A percentile compares a stretch with the other conserved stretches of the same genome.
These are phyloP conservation scores for Cylindrotheca fusiformis DNA, from an alignment of 108 stramenopile species.

Conservation along the genomic window DNA sequence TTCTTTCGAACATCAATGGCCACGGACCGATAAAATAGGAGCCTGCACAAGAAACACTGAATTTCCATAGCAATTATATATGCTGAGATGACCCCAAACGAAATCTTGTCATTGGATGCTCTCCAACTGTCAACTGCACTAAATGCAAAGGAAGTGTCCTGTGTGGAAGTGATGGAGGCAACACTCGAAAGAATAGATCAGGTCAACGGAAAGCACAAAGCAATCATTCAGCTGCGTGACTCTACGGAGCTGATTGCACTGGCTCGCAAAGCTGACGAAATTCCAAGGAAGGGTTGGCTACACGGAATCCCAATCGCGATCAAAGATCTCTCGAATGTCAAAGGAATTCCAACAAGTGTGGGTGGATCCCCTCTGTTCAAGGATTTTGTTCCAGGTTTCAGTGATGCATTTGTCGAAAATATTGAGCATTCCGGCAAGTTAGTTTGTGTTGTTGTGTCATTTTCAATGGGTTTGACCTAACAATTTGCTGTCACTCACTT, in stretches of 20 bases:
- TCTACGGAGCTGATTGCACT: conserved; percentile 30
- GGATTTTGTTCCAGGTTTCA: conserved; percentile 11
- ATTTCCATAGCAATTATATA: too few relatives aligned
- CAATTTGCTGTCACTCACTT: too few relatives aligned
- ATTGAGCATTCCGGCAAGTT: conserved; percentile 36
- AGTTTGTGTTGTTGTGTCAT: too few relatives aligned
- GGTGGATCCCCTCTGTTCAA: conserved; percentile 44
- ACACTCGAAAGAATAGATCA: conserved; percentile 46
- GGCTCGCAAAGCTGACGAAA: conserved; percentile 32
- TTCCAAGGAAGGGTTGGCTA: conserved; percentile 32
- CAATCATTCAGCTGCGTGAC: conserved; percentile 45
- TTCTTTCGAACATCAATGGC: too few relatives aligned
- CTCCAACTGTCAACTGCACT: conserved; percentile 11
- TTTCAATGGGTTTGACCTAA: too few relatives aligned
- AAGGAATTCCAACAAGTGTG: conserved; percentile 44
- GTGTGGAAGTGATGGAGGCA: conserved; percentile 36
- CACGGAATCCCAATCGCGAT: conserved; percentile 62
- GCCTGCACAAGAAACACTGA: too few relatives aligned
- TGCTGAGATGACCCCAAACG: too few relatives aligned
- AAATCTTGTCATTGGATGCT: conserved; percentile 22
- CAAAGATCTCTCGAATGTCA: conserved; percentile 49
- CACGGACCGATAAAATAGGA: too few relatives aligned
- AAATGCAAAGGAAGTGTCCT: conserved; percentile 26
- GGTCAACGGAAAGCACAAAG: conserved; percentile 41
- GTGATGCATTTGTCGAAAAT: conserved; percentile 38